Conservation (phyloP, 176 grass and related monocot species). For the Zea mays region Zm-B73-REFERENCE-NAM-5.0 NC_050097.1:2888001-2888500, state of each 20-base stretch:
- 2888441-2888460: conserved; percentile 50
- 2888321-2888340: conserved; percentile 93
- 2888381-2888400: neutral
- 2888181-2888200: conserved; percentile 38
- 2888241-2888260: conserved; percentile 49
- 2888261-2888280: conserved; percentile 47
- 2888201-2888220: conserved; percentile 46
- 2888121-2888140: conserved; percentile 8
- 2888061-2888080: neutral
- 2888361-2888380: conserved; percentile 51
- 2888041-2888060: neutral
- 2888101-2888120: neutral
- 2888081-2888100: neutral
- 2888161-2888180: neutral
- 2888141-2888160: neutral
- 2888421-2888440: neutral
- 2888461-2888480: conserved; percentile 93
- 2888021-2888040: neutral
- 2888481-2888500: conserved; percentile 89
- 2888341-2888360: conserved; percentile 59
- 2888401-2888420: neutral
- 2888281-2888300: conserved; percentile 56
- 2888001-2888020: neutral
- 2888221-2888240: conserved; percentile 85
- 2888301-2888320: conserved; percentile 77